Conservation (phyloP, 768 basidiomycete genomes). For the Boletus sp. region DNA sequence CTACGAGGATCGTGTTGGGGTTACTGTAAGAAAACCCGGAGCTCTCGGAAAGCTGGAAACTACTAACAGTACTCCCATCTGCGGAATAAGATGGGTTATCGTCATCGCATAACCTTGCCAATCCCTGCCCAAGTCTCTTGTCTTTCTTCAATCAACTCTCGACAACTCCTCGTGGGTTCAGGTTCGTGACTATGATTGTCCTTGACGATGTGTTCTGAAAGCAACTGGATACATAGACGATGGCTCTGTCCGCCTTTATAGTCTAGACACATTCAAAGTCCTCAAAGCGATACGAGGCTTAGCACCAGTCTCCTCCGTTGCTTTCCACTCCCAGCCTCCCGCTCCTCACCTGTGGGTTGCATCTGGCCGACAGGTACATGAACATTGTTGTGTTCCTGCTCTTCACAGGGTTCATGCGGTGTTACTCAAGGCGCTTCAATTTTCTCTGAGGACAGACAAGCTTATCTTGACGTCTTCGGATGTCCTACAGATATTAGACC, state of each 20-base stretch:
- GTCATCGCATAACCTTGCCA: slow-evolving; percentile 27
- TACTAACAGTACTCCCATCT: neutral
- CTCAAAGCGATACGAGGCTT: slow-evolving; percentile 59
- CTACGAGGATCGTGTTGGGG: neutral
- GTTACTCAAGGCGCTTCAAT: slow-evolving; percentile 29
- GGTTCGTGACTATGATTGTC: slow-evolving; percentile 36
- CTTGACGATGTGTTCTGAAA: neutral
- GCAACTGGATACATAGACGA: slow-evolving; percentile 46
- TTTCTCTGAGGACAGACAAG: slow-evolving; percentile 46
- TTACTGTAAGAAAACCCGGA: neutral
- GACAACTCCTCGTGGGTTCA: slow-evolving; percentile 58
- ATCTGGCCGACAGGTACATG: slow-evolving; percentile 51
- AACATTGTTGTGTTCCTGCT: neutral
- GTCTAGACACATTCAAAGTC: slow-evolving; percentile 56
- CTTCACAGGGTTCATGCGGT: neutral
- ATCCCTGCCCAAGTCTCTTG: slow-evolving; percentile 53
- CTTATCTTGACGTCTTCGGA: slow-evolving; percentile 55
- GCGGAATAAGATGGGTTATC: slow-evolving; percentile 9
- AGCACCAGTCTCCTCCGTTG: slow-evolving; percentile 62
- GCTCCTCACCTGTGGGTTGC: slow-evolving; percentile 62
- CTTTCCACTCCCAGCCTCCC: slow-evolving; percentile 41
- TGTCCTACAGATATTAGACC: slow-evolving; percentile 41
- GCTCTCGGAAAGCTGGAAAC: too few relatives aligned
- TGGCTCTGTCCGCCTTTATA: slow-evolving; percentile 66
- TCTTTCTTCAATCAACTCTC: slow-evolving; percentile 46